Base-by-base conservation (phyloP, 768 basidiomycete genomes). In the Leccinum obscurum region DNA sequence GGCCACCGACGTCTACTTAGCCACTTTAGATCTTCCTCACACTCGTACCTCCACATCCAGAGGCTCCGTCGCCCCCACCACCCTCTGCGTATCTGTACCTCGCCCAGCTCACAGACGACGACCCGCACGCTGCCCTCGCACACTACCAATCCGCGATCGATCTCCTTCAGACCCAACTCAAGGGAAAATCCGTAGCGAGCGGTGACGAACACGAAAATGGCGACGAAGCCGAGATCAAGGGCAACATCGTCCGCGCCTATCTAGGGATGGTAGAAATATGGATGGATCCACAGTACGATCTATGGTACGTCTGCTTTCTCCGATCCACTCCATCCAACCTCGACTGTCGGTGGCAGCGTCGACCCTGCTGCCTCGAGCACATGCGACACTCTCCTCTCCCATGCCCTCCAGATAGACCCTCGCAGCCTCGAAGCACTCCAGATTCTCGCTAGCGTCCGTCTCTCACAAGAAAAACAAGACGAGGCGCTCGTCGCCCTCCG, bases 241-340 rank as follows among this genome's bases (percentile, higher is more conserved):
- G 74, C 34, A 91, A 85, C 68, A 86, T 89, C 58, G 87, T 94
- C 11, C 81, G 89, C 44, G 92, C 92, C 8, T 81, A 28, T 22
- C 81, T 94, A 32, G 90, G 89, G 8, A 94, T 26, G 26, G 26
- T 95, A 26, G 95, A 96, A 71, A 90, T 95, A 15, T 97, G 94
- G 94, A 96, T 97, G 93, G 91, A 95, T 67, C 90, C 90, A 32
- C 81, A 83, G 2, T 88, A 89, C 64, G 93, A 95, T 79, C 78
- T 96, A 54, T 95, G 94, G 94, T 89, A 67, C 54, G 85, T 70
- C 35, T 30, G 17, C 4, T 59, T 35, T 34, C 34, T 22, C 20
- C 6, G 60, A 34, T n/a, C 17, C 49, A 13, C 11, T 30, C n/a
- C 30, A n/a, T 28, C 41, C 8, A 11, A 57, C 17, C 13, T 24